A percentile compares a stretch with the other conserved stretches of the same genome.
Evolutionary conservation across 306 rosid species (phyloP).

Genomic region (Cucumis melo): DNA sequence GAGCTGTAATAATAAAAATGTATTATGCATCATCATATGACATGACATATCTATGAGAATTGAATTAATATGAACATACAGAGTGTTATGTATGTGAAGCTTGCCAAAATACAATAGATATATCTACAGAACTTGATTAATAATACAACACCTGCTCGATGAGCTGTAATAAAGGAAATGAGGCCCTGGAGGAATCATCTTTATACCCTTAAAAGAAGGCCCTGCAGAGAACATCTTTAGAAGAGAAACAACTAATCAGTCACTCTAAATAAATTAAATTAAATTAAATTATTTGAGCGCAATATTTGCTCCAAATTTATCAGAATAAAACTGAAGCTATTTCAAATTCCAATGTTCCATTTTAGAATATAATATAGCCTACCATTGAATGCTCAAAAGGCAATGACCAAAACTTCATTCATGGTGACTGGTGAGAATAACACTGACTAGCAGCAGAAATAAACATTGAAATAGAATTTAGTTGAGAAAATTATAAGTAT

Average conservation of each 20-base stretch:
- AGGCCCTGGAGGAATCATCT: conserved; percentile 88
- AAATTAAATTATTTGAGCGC: background rate
- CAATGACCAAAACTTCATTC: background rate
- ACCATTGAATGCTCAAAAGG: background rate
- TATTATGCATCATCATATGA: too few relatives aligned
- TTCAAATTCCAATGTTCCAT: background rate
- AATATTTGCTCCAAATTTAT: background rate
- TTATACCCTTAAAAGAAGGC: conserved; percentile 73
- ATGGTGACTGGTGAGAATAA: background rate
- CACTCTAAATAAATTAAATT: background rate
- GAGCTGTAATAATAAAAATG: too few relatives aligned
- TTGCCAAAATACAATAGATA: background rate
- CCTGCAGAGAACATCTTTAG: conserved; percentile 62
- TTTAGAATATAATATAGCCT: background rate
- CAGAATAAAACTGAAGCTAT: background rate
- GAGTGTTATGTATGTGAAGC: background rate
- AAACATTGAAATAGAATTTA: background rate
- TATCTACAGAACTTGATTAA: background rate
- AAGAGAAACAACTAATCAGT: conserved; percentile 8
- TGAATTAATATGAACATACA: background rate
- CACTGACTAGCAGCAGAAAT: background rate
- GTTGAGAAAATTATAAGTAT: background rate
- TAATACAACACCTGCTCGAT: conserved; percentile 47
- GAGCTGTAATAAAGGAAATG: conserved; percentile 85
- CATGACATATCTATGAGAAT: background rate